Evolutionary conservation across 257 asterid species (phyloP).

Genomic region (Gentiana macrophylla): DNA sequence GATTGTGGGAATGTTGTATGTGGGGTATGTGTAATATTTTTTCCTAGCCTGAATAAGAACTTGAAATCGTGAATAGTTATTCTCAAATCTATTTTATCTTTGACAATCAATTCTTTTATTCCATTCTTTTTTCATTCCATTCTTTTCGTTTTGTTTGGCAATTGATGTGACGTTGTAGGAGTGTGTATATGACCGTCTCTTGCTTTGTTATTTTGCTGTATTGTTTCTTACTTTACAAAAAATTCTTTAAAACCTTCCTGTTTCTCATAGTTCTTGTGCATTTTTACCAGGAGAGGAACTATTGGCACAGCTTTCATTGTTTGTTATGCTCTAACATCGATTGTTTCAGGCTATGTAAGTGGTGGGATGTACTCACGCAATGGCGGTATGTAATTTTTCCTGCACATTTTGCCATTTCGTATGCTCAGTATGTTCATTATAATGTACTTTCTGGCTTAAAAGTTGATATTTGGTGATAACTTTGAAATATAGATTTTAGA

Average conservation of each 20-base stretch:
- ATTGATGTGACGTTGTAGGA: no score
- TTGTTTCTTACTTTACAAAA: not conserved
- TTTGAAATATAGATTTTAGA: no score
- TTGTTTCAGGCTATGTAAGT: conserved; percentile 56
- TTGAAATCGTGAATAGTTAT: no score
- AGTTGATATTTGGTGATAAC: no score
- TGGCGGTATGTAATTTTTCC: conserved; percentile 36
- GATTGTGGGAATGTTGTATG: conserved; percentile 48
- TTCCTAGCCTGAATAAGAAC: not conserved
- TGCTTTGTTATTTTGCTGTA: no score
- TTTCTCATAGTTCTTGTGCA: conserved; percentile 7
- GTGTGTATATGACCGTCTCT: no score
- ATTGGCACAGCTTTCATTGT: conserved; percentile 50
- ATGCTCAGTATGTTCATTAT: no score
- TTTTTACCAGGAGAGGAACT: conserved; percentile 45
- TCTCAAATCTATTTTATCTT: no score
- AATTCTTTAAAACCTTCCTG: not conserved
- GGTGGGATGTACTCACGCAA: conserved; percentile 59
- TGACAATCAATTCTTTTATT: not conserved
- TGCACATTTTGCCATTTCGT: not conserved
- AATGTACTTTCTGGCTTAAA: no score
- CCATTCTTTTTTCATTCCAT: no score
- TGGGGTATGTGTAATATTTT: conserved; percentile 38
- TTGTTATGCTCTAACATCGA: conserved; percentile 55
- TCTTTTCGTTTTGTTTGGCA: not conserved